phyloP scores from a whole-genome alignment of 805 yeast species.

The Schwanniomyces pseudopolymorphus region DNA sequence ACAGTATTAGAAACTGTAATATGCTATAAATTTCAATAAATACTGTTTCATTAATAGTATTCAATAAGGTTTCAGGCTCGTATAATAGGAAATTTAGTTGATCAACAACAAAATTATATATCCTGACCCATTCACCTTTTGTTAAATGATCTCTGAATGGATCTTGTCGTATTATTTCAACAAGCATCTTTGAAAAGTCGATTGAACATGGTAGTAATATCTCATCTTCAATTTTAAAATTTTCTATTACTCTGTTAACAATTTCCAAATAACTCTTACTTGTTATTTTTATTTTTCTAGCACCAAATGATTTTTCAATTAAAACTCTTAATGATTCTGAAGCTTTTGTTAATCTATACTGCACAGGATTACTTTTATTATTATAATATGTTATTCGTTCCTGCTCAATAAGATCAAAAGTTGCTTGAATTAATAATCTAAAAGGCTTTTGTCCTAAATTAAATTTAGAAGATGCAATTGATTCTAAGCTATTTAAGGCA shows the following conservation, averaged over 20 bases:
- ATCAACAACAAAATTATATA: conserved; percentile 22
- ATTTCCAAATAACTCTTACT: conserved; percentile 22
- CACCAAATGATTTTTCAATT: conserved; percentile 15
- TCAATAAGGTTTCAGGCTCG: conserved; percentile 1
- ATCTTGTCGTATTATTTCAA: conserved; percentile 18
- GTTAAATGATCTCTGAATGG: conserved; percentile 33
- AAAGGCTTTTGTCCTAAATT: conserved; percentile 20
- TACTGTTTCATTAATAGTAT: conserved; percentile 16
- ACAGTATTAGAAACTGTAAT: conserved; percentile 21
- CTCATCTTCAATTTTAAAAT: conserved; percentile 14
- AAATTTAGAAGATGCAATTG: conserved; percentile 16
- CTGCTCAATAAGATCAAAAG: conserved; percentile 26
- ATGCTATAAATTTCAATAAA: conserved; percentile 18
- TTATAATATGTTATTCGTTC: conserved; percentile 34
- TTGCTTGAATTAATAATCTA: conserved; percentile 19
- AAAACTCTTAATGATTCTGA: conserved; percentile 30
- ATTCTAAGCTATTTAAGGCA: conserved; percentile 36
- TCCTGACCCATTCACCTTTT: conserved; percentile 23
- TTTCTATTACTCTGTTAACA: conserved; percentile 14
- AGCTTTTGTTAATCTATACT: conserved; percentile 28
- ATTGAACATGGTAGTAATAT: conserved; percentile 20
- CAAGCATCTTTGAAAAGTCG: conserved; percentile 24
- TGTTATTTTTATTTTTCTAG: conserved; percentile 12
- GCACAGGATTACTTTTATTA: conserved; percentile 22
- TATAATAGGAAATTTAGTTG: conserved; percentile 13